A percentile compares a stretch with the other conserved stretches of the same genome.
These are phyloP conservation scores for Sporothrix pallida DNA, from an alignment of 2,329 filamentous ascomycete species.

Conservation along the genomic window DNA sequence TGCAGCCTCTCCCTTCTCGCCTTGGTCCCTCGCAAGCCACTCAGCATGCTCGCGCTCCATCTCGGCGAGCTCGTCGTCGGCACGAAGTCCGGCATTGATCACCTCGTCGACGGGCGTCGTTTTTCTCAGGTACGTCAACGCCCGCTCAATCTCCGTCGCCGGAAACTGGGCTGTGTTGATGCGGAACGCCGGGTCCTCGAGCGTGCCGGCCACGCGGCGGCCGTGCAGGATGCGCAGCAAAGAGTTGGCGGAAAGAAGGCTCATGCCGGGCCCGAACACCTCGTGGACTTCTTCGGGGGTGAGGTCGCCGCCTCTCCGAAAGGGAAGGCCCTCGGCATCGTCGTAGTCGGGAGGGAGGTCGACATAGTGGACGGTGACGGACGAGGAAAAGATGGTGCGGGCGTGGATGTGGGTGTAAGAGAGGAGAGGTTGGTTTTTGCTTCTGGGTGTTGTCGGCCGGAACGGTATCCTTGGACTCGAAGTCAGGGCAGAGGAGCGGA, in stretches of 20 bases:
- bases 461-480: background rate
- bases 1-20: slow-evolving; percentile 38
- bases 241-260: slow-evolving; percentile 55
- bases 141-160: slow-evolving; percentile 51
- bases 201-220: slow-evolving; percentile 66
- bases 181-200: slow-evolving; percentile 62
- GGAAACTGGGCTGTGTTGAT: slow-evolving; percentile 55
- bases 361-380: slow-evolving; percentile 59
- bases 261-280: slow-evolving; percentile 59
- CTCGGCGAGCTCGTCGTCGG: slow-evolving; percentile 65
- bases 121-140: slow-evolving; percentile 61
- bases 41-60: slow-evolving; percentile 51
- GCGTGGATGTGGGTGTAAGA: background rate
- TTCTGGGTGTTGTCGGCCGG: background rate
- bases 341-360: slow-evolving; percentile 63
- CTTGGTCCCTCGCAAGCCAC: slow-evolving; percentile 37
- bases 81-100: slow-evolving; percentile 64
- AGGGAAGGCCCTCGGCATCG: slow-evolving; percentile 61
- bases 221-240: slow-evolving; percentile 66
- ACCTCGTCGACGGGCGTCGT: slow-evolving; percentile 64
- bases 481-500: background rate
- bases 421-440: background rate
- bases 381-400: slow-evolving; percentile 43
- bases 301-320: slow-evolving; percentile 55
- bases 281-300: slow-evolving; percentile 52